Percentiles rank a stretch among this genome's conserved stretches.
Evolutionary conservation across 1,284 basidiomycete species (phyloP).

Genomic region (Golubevia pallescens): DNA sequence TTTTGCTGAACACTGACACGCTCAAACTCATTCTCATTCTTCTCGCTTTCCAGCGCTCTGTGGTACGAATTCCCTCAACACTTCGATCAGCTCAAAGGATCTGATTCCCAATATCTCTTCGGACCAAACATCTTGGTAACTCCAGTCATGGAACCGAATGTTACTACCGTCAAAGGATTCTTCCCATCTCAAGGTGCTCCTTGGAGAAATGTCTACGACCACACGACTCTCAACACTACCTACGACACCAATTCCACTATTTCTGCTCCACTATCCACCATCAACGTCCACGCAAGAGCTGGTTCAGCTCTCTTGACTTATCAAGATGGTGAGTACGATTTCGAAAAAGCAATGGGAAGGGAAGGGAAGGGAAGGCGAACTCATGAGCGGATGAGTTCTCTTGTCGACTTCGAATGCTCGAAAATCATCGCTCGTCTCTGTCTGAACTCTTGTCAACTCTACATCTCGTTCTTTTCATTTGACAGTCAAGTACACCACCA

Average conservation of each 20-base stretch:
- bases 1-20: too few species aligned
- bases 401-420: too few species aligned
- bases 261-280: slow-evolving; percentile 19
- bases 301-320: slow-evolving; percentile 27
- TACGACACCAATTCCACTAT: slow-evolving; percentile 25
- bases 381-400: too few species aligned
- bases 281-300: slow-evolving; percentile 41
- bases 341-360: too few species aligned
- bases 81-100: slow-evolving; percentile 28
- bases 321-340: slow-evolving; percentile 6
- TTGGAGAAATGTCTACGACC: slow-evolving; percentile 41
- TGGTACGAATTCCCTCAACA: slow-evolving; percentile 39
- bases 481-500: slow-evolving; percentile 27
- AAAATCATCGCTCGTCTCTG: too few species aligned
- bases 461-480: too few species aligned
- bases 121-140: slow-evolving; percentile 29
- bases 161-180: slow-evolving; percentile 49
- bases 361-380: too few species aligned
- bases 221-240: slow-evolving; percentile 23
- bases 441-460: too few species aligned
- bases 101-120: slow-evolving; percentile 35
- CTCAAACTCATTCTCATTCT: too few species aligned
- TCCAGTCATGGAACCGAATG: slow-evolving; percentile 37
- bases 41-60: slow-evolving; percentile 11
- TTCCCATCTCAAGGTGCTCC: slow-evolving; percentile 23